Base-by-base conservation (phyloP, 345 rosid species). In the Eutrema heterophyllum region DNA sequence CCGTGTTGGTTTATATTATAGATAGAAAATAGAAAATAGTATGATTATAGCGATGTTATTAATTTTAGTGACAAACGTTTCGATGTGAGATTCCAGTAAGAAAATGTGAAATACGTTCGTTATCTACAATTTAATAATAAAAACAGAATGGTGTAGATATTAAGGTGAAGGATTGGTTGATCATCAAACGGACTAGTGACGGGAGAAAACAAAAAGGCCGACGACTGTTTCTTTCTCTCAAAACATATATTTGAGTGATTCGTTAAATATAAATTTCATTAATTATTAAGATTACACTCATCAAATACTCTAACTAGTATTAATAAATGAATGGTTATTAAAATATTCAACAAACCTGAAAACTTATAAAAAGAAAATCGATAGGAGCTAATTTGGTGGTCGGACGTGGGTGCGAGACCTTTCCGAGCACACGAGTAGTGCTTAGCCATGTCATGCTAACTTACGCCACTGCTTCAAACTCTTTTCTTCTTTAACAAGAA, bases 351-450 rank as follows among this genome's bases (percentile, higher is more conserved):
- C 33, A 21, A 39, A 59, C 13, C 9, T 2, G 0, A 21, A 38
- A 18, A 16, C 7, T 11, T 9, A 33, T 32, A 6, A 15, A 7
- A 18, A 49, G 21, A 52, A 43, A 73, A 14, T 33, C 2, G 4
- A 49, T 1, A 14, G 7, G 66, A 73, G 5, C 32, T 36, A 9
- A 57, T 57, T 49, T 74, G 72, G 5, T 74, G 38, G 61, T 74
- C 12, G 72, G 62, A 67, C 78, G 78, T 75, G 78, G 46, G 73
- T 15, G 7, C 54, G 68, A 67, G 78, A 74, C 54, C 32, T 59
- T 50, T 14, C 4, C 0, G 5, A 72, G 48, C 70, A 52, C 70
- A 64, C 55, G 68, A 67, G 73, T 67, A 67, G 79, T 75, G 78
- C 68, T 74, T 50, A 50, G 14, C 73, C 79, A 75, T 51, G 14